A percentile compares a stretch with the other conserved stretches of the same genome.
These are phyloP conservation scores for Suillus ampliporus DNA, from an alignment of 768 basidiomycete genomes.

Conservation along the genomic window DNA sequence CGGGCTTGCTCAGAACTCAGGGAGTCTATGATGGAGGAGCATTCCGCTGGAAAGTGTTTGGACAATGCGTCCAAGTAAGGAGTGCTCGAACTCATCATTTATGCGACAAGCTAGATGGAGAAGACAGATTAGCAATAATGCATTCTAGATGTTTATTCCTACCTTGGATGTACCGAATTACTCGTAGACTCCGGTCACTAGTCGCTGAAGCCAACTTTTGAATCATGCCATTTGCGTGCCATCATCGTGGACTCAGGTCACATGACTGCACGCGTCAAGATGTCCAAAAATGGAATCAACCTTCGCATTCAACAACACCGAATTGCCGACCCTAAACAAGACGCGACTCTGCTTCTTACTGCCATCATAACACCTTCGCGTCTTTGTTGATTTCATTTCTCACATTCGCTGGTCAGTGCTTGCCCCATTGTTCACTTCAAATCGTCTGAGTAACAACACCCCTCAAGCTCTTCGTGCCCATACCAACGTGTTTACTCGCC, in stretches of 20 bases:
- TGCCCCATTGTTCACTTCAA: background rate
- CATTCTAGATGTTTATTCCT: background rate
- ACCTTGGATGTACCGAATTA: background rate
- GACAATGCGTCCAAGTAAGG: slow-evolving; percentile 32
- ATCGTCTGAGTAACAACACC: background rate
- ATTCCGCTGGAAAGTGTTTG: slow-evolving; percentile 23
- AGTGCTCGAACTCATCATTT: slow-evolving; percentile 17
- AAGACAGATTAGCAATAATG: background rate
- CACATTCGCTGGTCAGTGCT: slow-evolving; percentile 4
- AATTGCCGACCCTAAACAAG: slow-evolving; percentile 41
- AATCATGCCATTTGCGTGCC: background rate
- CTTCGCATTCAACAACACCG: slow-evolving; percentile 29
- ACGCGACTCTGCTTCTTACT: slow-evolving; percentile 37
- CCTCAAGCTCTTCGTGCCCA: background rate
- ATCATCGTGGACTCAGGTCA: slow-evolving; percentile 13
- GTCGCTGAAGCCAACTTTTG: background rate
- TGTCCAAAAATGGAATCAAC: slow-evolving; percentile 1
- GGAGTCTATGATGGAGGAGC: slow-evolving; percentile 14
- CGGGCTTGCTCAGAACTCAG: slow-evolving; percentile 16
- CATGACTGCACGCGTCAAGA: slow-evolving; percentile 33
- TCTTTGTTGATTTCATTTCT: slow-evolving; percentile 9
- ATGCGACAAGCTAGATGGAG: background rate
- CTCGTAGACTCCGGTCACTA: background rate
- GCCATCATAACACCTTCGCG: slow-evolving; percentile 27
- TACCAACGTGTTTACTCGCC: background rate